Conservation (phyloP, 306 rosid species). For the Mimosa bimucronata region DNA sequence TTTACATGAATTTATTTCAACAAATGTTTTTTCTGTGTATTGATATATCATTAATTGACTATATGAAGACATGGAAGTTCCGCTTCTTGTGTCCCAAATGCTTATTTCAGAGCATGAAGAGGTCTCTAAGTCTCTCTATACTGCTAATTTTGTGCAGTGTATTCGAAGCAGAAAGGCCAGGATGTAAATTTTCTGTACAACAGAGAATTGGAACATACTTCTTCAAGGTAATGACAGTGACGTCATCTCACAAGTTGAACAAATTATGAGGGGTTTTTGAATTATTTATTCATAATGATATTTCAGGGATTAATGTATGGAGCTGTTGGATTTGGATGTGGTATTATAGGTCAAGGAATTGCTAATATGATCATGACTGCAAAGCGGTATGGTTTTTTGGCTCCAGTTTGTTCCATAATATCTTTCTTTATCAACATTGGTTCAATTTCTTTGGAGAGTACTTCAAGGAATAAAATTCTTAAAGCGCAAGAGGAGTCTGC, state of each 20-base stretch:
- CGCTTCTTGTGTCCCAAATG: slow-evolving; percentile 24
- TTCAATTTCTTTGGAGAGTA: neutral
- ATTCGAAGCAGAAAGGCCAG: slow-evolving; percentile 96
- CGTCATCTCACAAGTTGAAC: slow-evolving; percentile 14
- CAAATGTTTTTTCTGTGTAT: slow-evolving; percentile 1
- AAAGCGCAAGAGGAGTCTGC: neutral
- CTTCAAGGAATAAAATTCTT: neutral
- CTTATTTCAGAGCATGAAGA: slow-evolving; percentile 24
- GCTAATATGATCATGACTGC: slow-evolving; percentile 92
- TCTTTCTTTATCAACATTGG: neutral
- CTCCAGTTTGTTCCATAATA: slow-evolving; percentile 23
- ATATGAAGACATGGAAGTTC: slow-evolving; percentile 18
- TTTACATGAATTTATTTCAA: slow-evolving; percentile 3
- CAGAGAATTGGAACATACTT: slow-evolving; percentile 87
- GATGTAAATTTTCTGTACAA: slow-evolving; percentile 73
- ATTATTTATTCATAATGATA: neutral
- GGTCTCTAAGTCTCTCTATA: slow-evolving; percentile 26
- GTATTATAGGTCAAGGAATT: slow-evolving; percentile 96
- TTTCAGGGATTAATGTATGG: slow-evolving; percentile 88
- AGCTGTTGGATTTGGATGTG: slow-evolving; percentile 86
- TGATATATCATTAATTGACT: slow-evolving; percentile 6
- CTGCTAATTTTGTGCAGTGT: slow-evolving; percentile 60
- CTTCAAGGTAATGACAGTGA: slow-evolving; percentile 55
- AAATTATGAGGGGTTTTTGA: neutral
- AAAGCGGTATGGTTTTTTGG: slow-evolving; percentile 62